A percentile compares a stretch with the other conserved stretches of the same genome.
phyloP scores from a whole-genome alignment of 2,329 filamentous ascomycete species.

The Pezicula rhizophila region DNA sequence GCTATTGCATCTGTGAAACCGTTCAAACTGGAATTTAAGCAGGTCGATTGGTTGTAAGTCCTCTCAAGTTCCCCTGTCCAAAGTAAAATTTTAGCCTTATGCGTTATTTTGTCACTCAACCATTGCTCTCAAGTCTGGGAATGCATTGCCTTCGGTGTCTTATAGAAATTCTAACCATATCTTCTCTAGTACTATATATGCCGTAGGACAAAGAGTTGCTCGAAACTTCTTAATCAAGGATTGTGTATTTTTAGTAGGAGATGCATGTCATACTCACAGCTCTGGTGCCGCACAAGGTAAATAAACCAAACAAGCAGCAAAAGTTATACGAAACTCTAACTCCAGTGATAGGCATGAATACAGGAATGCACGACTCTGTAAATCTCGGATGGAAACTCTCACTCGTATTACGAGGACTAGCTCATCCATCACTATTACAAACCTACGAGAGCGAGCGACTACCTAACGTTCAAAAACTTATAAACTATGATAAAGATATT shows the following conservation, averaged over 20 bases:
- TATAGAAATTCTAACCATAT: too few species aligned
- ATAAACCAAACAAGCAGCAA: too few species aligned
- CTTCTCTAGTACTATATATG: slow-evolving; percentile 39
- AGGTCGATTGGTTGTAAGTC: slow-evolving; percentile 42
- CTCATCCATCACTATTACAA: slow-evolving; percentile 36
- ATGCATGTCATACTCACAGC: slow-evolving; percentile 54
- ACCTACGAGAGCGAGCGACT: slow-evolving; percentile 49
- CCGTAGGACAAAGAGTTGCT: slow-evolving; percentile 53
- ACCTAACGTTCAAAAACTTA: slow-evolving; percentile 32
- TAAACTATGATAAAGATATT: slow-evolving; percentile 35
- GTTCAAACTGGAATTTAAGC: slow-evolving; percentile 34
- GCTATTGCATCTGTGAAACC: slow-evolving; percentile 37
- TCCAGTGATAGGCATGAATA: slow-evolving; percentile 37
- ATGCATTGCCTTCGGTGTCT: too few species aligned
- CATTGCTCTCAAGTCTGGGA: too few species aligned
- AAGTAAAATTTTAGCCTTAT: too few species aligned
- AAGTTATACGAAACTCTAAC: too few species aligned
- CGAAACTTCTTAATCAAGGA: slow-evolving; percentile 50
- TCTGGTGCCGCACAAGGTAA: slow-evolving; percentile 54
- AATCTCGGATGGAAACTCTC: slow-evolving; percentile 57
- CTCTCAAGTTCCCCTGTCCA: too few species aligned
- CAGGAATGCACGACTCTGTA: slow-evolving; percentile 52
- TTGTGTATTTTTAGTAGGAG: slow-evolving; percentile 49
- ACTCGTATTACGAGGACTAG: slow-evolving; percentile 39
- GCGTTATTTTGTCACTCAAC: too few species aligned